A percentile compares a stretch with the other conserved stretches of the same genome.
phyloP scores from a whole-genome alignment of 2,329 filamentous ascomycete species.

The Myotisia sp. region DNA sequence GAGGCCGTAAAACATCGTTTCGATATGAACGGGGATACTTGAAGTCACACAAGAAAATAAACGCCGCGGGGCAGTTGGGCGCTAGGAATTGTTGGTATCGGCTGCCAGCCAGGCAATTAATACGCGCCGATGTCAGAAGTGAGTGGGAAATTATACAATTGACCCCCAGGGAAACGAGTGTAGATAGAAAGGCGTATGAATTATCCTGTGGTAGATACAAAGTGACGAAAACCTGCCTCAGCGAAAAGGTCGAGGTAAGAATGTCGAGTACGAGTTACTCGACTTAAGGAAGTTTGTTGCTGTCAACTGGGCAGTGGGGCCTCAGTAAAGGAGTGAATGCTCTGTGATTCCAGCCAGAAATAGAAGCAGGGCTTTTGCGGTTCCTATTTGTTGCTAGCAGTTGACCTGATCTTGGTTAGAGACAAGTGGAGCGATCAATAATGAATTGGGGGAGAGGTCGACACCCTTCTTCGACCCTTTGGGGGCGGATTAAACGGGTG shows the following conservation, averaged over 20 bases:
- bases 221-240: too few relatives aligned
- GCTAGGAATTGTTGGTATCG: constrained; percentile 1
- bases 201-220: too few relatives aligned
- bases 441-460: constrained; percentile 2
- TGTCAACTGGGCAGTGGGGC: too few relatives aligned
- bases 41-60: constrained; percentile 1
- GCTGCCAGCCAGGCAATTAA: constrained; percentile 1
- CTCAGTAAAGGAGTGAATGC: constrained; percentile 2
- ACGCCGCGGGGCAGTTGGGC: constrained; percentile 5
- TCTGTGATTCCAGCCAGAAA: constrained; percentile 3
- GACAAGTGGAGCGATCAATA: constrained; percentile 1
- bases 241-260: too few relatives aligned
- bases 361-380: neutral
- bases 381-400: constrained; percentile 7
- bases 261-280: too few relatives aligned
- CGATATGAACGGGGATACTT: constrained; percentile 3
- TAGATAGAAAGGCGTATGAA: too few relatives aligned
- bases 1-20: constrained; percentile 1
- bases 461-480: constrained; percentile 1
- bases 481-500: constrained; percentile 5
- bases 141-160: too few relatives aligned
- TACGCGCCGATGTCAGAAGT: too few relatives aligned
- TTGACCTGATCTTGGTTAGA: constrained; percentile 3
- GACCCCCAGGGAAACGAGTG: neutral
- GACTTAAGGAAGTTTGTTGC: too few relatives aligned